phyloP scores from a whole-genome alignment of 2,329 filamentous ascomycete genomes.

The Helicocarpus griseus region DNA sequence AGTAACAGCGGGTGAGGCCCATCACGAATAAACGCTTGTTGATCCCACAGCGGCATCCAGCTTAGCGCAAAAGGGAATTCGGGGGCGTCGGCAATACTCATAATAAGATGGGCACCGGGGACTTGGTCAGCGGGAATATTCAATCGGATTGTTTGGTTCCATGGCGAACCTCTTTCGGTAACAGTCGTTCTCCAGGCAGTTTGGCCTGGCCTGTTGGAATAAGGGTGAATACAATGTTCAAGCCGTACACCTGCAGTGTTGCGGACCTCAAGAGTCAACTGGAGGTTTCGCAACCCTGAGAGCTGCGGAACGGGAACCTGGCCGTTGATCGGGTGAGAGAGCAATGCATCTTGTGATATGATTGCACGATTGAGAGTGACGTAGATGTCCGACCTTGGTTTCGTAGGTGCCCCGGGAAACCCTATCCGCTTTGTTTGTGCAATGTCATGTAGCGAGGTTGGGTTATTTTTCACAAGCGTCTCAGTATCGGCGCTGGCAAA shows the following conservation, averaged over 20 bases:
- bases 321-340: conserved; percentile 67
- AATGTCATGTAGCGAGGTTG: conserved; percentile 75
- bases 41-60: conserved; percentile 89
- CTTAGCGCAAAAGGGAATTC: conserved; percentile 82
- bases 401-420: conserved; percentile 84
- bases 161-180: conserved; percentile 66
- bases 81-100: conserved; percentile 80
- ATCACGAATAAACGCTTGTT: conserved; percentile 80
- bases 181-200: conserved; percentile 86
- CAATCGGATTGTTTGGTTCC: conserved; percentile 81
- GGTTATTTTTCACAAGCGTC: conserved; percentile 70
- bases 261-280: conserved; percentile 82
- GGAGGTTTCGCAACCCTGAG: conserved; percentile 62
- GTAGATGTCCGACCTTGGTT: conserved; percentile 88
- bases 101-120: conserved; percentile 70
- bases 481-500: conserved; percentile 74
- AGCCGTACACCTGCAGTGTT: conserved; percentile 69
- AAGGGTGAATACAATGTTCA: conserved; percentile 76
- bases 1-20: conserved; percentile 71
- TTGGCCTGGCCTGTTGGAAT: conserved; percentile 66
- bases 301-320: conserved; percentile 61
- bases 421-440: conserved; percentile 79
- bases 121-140: conserved; percentile 73
- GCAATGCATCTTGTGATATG: conserved; percentile 57
- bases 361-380: conserved; percentile 70